Evolutionary conservation across 495 filamentous ascomycete species (phyloP).

Genomic region (Penicillium subrubescens): DNA sequence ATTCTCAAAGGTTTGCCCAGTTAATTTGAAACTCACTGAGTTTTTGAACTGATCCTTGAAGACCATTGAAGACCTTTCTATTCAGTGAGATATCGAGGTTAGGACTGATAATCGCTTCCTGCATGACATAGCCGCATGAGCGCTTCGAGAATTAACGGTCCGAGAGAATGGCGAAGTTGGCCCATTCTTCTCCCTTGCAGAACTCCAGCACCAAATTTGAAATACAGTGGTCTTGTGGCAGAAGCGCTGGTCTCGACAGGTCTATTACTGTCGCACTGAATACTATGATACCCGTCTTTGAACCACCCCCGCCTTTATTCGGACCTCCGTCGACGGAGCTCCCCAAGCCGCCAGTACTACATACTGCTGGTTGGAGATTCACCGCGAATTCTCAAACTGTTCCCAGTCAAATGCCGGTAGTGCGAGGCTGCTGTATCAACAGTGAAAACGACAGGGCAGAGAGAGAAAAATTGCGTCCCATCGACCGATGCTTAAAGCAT

Average conservation of each 20-base stretch:
- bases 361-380: conserved; percentile 23
- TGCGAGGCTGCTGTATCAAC: conserved; percentile 17
- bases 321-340: conserved; percentile 8
- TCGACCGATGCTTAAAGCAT: conserved; percentile 28
- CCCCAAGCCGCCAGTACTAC: conserved; percentile 13
- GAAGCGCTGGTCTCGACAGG: no score
- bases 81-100: no score
- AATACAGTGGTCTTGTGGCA: not conserved
- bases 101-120: no score
- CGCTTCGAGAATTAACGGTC: not conserved
- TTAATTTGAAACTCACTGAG: no score
- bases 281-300: no score
- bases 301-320: conserved; percentile 1
- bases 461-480: conserved; percentile 14
- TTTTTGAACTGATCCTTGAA: no score
- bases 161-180: not conserved
- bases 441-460: conserved; percentile 2
- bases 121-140: no score
- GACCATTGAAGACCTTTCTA: no score
- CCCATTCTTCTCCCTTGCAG: conserved; percentile 1
- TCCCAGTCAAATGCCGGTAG: conserved; percentile 18
- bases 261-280: no score
- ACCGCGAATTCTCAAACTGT: conserved; percentile 21
- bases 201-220: not conserved
- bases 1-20: no score